Base-by-base conservation (phyloP, 352 stramenopile genomes). In the Phytophthora ohioensis region DNA sequence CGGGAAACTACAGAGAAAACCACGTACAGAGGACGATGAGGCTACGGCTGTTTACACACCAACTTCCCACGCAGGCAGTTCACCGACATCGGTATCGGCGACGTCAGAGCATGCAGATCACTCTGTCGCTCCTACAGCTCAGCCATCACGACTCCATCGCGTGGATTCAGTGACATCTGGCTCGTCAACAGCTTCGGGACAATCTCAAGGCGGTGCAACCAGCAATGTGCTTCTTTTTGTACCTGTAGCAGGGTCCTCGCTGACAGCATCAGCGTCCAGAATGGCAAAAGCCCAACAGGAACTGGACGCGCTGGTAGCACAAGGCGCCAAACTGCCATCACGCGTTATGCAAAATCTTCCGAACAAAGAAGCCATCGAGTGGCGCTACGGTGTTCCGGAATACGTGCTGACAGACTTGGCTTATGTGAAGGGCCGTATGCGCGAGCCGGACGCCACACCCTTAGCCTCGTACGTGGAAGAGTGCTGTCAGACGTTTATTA, bases 331-430 rank as follows among this genome's bases (percentile, higher is more conserved):
- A 62, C 70, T 73, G 2, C 86, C 86, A 34, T 69, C 73, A n/a
- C 88, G 88, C 30, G 62, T 83, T 5, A 75, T 78, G 53, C 66
- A 78, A 8, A 47, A 67, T 32, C 7, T 32, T 5, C 34, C 61
- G 0, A 73, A 49, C 31, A 67, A 57, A 41, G 64, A 81, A 64
- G n/a, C 52, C 21, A 76, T 80, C 13, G 53, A 58, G 34, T 95
- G 88, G 88, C 83, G 86, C 5, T 93, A 91, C 55, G 88, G 86
- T 7, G 32, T 55, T 15, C 88, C 86, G 1, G 78, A 95, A 60
- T 95, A 92, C 58, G 71, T 85, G 34, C 79, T 95, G 3, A 83
- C 80, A n/a, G 88, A 95, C 52, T 74, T 95, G 55, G 84, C 84
- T 38, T 95, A 93, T 58, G 74, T 91, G 13, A 83, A 79, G 49